A percentile compares a stretch with the other conserved stretches of the same genome.
These are phyloP conservation scores for Allium fistulosum DNA, from an alignment of 106 monocot species.

Conservation along the genomic window DNA sequence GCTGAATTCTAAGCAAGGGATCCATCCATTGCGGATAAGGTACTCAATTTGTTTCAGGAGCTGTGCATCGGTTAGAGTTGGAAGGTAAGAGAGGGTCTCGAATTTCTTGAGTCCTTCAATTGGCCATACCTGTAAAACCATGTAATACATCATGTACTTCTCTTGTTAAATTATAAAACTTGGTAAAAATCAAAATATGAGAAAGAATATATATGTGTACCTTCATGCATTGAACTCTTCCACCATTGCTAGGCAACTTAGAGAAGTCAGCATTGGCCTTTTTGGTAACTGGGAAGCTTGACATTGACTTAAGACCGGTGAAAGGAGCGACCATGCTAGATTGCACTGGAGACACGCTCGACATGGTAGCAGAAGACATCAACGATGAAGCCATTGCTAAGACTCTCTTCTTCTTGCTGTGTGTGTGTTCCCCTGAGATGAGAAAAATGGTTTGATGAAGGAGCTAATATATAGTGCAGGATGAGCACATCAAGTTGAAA, in stretches of 20 bases:
- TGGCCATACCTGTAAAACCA: constrained; percentile 43
- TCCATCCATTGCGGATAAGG: constrained; percentile 33
- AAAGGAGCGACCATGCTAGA: constrained; percentile 41
- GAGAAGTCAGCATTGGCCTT: constrained; percentile 21
- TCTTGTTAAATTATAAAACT: not conserved
- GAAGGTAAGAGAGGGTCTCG: constrained; percentile 72
- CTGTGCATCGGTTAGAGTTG: constrained; percentile 12
- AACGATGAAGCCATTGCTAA: constrained; percentile 21
- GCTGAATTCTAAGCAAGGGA: constrained; percentile 62
- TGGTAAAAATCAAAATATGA: too few species aligned
- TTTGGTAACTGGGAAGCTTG: constrained; percentile 35
- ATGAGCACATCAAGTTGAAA: too few species aligned
- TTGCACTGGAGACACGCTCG: constrained; percentile 12
- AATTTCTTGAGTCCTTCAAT: constrained; percentile 56
- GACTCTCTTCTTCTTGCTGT: too few species aligned
- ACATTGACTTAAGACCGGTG: constrained; percentile 43
- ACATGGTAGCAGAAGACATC: constrained; percentile 11
- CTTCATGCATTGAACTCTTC: constrained; percentile 49
- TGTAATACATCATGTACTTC: not conserved
- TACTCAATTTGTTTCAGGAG: constrained; percentile 54
- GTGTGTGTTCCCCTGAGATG: too few species aligned
- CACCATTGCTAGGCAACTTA: constrained; percentile 17
- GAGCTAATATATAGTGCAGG: too few species aligned
- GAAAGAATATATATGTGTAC: constrained; percentile 2
- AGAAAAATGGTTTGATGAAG: too few species aligned